These are phyloP conservation scores for Eucalyptus erythrocorys DNA, from an alignment of 345 rosid genomes.

Conservation along the genomic window DNA sequence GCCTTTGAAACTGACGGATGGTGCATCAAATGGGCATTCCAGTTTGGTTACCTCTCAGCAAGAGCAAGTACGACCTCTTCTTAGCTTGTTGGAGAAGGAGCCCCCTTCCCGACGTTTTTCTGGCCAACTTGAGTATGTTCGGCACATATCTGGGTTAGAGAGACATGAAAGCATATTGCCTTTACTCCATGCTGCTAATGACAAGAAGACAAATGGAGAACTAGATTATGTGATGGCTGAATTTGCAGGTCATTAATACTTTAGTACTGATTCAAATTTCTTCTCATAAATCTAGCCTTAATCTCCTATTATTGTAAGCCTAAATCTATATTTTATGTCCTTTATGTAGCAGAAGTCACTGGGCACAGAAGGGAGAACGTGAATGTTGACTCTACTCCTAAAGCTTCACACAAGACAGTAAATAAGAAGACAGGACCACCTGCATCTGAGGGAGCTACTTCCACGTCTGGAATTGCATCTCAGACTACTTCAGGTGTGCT, in stretches of 20 bases:
- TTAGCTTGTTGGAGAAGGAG: slow-evolving; percentile 97
- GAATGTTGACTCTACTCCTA: slow-evolving; percentile 48
- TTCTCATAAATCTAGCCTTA: not conserved
- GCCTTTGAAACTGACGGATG: slow-evolving; percentile 58
- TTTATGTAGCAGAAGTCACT: slow-evolving; percentile 51
- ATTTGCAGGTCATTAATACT: slow-evolving; percentile 63
- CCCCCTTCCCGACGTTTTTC: slow-evolving; percentile 80
- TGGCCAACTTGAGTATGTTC: slow-evolving; percentile 84
- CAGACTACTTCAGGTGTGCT: slow-evolving; percentile 91
- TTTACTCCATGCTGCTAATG: slow-evolving; percentile 73
- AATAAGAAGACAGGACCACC: slow-evolving; percentile 48
- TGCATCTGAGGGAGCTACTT: slow-evolving; percentile 59
- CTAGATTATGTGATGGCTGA: slow-evolving; percentile 92
- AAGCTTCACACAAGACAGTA: slow-evolving; percentile 42
- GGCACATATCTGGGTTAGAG: slow-evolving; percentile 78
- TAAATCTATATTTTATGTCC: not conserved
- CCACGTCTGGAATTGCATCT: slow-evolving; percentile 76
- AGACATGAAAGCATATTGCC: slow-evolving; percentile 90
- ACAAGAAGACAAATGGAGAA: slow-evolving; percentile 86
- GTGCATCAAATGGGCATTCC: slow-evolving; percentile 49
- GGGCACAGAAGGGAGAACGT: slow-evolving; percentile 80
- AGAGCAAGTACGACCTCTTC: slow-evolving; percentile 92
- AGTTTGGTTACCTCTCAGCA: slow-evolving; percentile 27
- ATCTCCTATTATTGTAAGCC: not conserved
- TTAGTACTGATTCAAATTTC: not conserved